These are phyloP conservation scores for Colletotrichum sp. DNA, from an alignment of 2,329 filamentous ascomycete species.

Conservation along the genomic window DNA sequence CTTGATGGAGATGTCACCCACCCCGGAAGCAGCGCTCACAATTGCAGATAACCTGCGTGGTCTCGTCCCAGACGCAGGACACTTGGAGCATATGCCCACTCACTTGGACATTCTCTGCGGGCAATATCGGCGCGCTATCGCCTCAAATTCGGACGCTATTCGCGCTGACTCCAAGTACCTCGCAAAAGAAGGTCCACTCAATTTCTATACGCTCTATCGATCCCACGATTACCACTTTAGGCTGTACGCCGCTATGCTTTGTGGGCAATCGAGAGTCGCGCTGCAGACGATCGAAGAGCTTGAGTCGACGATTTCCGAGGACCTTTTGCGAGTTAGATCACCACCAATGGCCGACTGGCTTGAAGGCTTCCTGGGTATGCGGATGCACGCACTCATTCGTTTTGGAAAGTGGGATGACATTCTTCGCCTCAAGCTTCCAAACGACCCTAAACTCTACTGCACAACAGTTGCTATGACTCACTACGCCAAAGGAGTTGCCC, in stretches of 20 bases:
- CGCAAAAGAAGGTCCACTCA: conserved; percentile 60
- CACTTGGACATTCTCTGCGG: conserved; percentile 78
- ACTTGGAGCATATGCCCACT: conserved; percentile 78
- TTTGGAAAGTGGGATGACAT: conserved; percentile 78
- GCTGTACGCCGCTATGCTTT: conserved; percentile 81
- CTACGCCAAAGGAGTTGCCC: conserved; percentile 73
- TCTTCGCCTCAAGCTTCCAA: conserved; percentile 58
- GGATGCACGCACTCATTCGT: conserved; percentile 72
- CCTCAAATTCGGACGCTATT: conserved; percentile 71
- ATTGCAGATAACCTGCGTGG: conserved; percentile 67
- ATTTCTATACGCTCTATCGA: conserved; percentile 81
- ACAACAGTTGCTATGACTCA: conserved; percentile 71
- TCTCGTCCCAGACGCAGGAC: conserved; percentile 72
- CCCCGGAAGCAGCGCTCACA: conserved; percentile 66
- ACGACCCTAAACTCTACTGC: conserved; percentile 67
- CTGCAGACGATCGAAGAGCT: conserved; percentile 64
- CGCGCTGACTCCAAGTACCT: conserved; percentile 72
- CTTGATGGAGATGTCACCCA: conserved; percentile 77
- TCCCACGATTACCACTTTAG: conserved; percentile 78
- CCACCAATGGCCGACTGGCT: conserved; percentile 83
- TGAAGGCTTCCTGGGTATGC: conserved; percentile 72
- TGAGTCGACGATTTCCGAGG: conserved; percentile 67
- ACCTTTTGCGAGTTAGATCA: conserved; percentile 65
- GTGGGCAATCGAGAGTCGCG: conserved; percentile 67
- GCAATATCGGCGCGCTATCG: conserved; percentile 71